Base-by-base conservation (phyloP, 306 rosid species). In the Cicer judaicum region DNA sequence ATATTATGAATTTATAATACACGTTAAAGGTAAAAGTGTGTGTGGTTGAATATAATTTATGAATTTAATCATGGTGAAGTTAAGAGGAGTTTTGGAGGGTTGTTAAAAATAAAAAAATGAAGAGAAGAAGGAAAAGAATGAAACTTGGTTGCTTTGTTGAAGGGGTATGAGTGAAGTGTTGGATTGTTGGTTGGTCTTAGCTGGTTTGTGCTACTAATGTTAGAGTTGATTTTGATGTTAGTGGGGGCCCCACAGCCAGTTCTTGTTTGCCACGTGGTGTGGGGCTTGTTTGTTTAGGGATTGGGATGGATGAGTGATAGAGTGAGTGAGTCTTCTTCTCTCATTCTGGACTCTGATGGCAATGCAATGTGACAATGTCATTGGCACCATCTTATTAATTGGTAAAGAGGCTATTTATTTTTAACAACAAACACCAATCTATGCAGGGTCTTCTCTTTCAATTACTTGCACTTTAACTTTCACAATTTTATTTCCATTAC, bases 231-330 rank as follows among this genome's bases (percentile, higher is more conserved):
- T 77, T 76, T 52, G 79, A 80, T 84, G 80, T 6, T 15, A 14
- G n/a, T 42, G 70, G 13, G 75, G 65, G 79, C 1, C 48, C 83
- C 72, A 56, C 59, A 8, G 3, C 52, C 63, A 21, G 7, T 49
- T 34, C 2, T 48, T 61, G 82, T 76, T 38, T 62, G 82, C 80
- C 80, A 84, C 82, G 77, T 76, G 84, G 82, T 38, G 53, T 21
- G 11, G 61, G 67, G 10, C 49, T 67, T n/a, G 71, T 57, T 68
- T 67, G 79, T 64, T 41, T 60, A 52, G 59, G 46, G 48, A 46
- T 57, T 5, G 38, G 5, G 1, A 16, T 24, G 53, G 66, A 74
- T 65, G 36, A 6, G 14, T 21, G 69, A 10, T n/a, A n/a, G n/a
- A n/a, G n/a, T n/a, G n/a, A n/a, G 44, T 36, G 69, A 38, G 44